Evolutionary conservation across 2,329 filamentous ascomycete species (phyloP).

Genomic region (Fonsecaea monophora): DNA sequence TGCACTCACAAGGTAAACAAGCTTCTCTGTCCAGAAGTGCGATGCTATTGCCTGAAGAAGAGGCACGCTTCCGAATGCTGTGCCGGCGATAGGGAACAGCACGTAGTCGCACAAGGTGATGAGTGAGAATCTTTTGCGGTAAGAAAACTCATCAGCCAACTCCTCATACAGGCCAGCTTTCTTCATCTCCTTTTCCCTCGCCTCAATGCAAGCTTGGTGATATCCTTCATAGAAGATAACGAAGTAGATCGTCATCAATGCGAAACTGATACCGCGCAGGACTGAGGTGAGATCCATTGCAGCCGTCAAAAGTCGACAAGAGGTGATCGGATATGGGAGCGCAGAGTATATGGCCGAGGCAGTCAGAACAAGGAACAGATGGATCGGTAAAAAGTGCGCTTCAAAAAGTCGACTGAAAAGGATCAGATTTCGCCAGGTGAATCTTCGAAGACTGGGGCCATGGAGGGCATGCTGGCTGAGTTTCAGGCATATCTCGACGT

Average conservation of each 20-base stretch:
- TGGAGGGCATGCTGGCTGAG: slow-evolving; percentile 62
- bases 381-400: slow-evolving; percentile 73
- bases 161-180: slow-evolving; percentile 68
- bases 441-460: slow-evolving; percentile 59
- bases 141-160: slow-evolving; percentile 66
- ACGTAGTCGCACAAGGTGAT: slow-evolving; percentile 68
- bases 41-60: slow-evolving; percentile 71
- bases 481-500: slow-evolving; percentile 49
- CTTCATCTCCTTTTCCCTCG: slow-evolving; percentile 70
- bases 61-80: slow-evolving; percentile 71
- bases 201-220: slow-evolving; percentile 66
- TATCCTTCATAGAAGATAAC: slow-evolving; percentile 69
- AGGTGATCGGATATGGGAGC: slow-evolving; percentile 58
- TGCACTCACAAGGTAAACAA: slow-evolving; percentile 75
- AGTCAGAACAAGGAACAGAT: slow-evolving; percentile 69
- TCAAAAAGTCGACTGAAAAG: slow-evolving; percentile 74
- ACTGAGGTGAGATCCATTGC: slow-evolving; percentile 67
- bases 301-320: slow-evolving; percentile 60
- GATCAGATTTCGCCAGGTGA: slow-evolving; percentile 60
- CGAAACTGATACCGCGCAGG: slow-evolving; percentile 66
- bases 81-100: slow-evolving; percentile 71
- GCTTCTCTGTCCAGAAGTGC: slow-evolving; percentile 72
- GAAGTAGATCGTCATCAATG: slow-evolving; percentile 68
- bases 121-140: slow-evolving; percentile 62
- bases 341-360: slow-evolving; percentile 67